phyloP scores from a whole-genome alignment of 345 rosid genomes.

The Chamaenerion angustifolium region DNA sequence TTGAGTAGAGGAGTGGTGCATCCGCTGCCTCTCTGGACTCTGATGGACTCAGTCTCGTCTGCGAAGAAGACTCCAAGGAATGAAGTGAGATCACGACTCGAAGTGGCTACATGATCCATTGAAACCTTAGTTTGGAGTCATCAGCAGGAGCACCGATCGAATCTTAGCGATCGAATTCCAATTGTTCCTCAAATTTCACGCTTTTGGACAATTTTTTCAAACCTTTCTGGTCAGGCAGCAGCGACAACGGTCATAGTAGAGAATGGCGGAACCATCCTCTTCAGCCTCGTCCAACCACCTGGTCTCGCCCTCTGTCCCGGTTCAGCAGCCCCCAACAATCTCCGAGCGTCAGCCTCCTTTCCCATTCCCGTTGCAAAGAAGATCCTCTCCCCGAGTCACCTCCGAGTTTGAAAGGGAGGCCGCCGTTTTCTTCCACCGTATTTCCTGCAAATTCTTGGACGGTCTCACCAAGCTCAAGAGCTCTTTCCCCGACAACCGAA shows the following conservation, averaged over 20 bases:
- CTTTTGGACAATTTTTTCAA: neutral
- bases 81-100: too few species aligned
- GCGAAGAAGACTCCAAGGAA: too few species aligned
- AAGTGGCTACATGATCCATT: too few species aligned
- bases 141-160: too few species aligned
- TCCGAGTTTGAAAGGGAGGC: slow-evolving; percentile 83
- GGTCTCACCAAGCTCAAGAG: slow-evolving; percentile 69
- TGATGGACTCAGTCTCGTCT: too few species aligned
- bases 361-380: slow-evolving; percentile 20
- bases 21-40: too few species aligned
- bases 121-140: too few species aligned
- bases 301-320: slow-evolving; percentile 2
- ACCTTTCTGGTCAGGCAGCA: neutral
- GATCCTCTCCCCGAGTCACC: slow-evolving; percentile 57
- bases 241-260: neutral
- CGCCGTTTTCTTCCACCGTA: slow-evolving; percentile 56
- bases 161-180: too few species aligned
- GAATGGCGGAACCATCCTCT: slow-evolving; percentile 23
- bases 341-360: slow-evolving; percentile 9
- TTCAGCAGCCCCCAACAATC: slow-evolving; percentile 5
- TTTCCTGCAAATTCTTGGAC: slow-evolving; percentile 72
- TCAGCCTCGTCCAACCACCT: slow-evolving; percentile 6
- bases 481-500: slow-evolving; percentile 44
- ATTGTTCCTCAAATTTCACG: too few species aligned
- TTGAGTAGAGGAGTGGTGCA: too few species aligned